Base-by-base conservation (phyloP, 2,329 filamentous ascomycete genomes). In the Diaporthe vexans region DNA sequence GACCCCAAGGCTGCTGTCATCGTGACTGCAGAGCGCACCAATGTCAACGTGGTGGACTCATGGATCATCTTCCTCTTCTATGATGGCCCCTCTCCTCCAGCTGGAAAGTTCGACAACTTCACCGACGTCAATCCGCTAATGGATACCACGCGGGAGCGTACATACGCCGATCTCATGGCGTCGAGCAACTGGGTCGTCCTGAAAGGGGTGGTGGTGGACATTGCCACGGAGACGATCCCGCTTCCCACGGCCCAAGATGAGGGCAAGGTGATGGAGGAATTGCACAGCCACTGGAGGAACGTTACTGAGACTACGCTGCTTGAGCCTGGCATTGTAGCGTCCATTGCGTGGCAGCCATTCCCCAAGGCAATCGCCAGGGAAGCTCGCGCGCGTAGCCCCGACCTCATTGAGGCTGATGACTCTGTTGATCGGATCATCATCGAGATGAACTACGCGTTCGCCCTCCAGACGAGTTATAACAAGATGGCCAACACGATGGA, bases 51-150 rank as follows among this genome's bases (percentile, higher is more conserved):
- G 43, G 61, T 65, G 43, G 61, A 65, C 43, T 65, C 61, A 24
- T 65, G 61, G 61, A 65, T 65, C 43, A 3, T 65, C 43, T 65
- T 65, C 3, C 61, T 65, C 43, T 65, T 65, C 61, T 65, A 65
- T 43, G 61, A 65, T 13, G 43, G 61, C 43, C 61, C 61, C 7
- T 65, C 43, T 6, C 61, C 61, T 17, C 61, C 61, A 35, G 61
- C 43, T 24, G 61, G 61, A 29, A 65, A 65, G 61, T 65, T 65
- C 17, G 61, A 51, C 29, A 65, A 65, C 21, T 65, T 65, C 21
- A 65, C 61, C 29, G 61, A 65, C 26, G 43, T 35, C 43, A 65
- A 51, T 4, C 61, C 61, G 26, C 61, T 65, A 21, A 4, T 65
- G 61, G 61, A 65, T 21, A 65, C 61, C 26, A 65, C 61, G 11